Evolutionary conservation across 345 rosid genomes (phyloP), one percentile per base, ranked within the genome.

Genomic region (Triadica sebifera): DNA sequence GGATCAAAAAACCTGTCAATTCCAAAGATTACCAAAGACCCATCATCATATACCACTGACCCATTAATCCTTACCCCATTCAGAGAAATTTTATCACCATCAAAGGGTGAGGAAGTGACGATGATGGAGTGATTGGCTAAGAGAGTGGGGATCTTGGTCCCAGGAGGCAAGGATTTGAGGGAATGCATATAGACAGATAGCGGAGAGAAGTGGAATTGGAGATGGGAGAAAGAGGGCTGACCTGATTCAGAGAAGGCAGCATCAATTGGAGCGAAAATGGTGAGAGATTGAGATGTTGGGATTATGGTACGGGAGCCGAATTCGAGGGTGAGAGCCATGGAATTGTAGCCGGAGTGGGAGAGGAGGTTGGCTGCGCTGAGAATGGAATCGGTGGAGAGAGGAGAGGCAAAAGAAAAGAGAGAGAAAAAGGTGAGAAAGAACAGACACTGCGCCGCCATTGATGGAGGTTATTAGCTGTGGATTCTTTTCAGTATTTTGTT

Each of bases 261-360:
- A n/a, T 85, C 88, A 0, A 75, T 17, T 1, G 88, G 83, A 57
- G 80, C 22, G 71, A 85, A 85, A 45, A 85, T 77, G 67, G 88
- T 85, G 64, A 85, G 84, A 29, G 70, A 75, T 1, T 41, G 56
- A 29, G 79, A 50, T 5, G 12, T 15, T 11, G 80, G 77, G 65
- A 74, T 13, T 11, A 79, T 7, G 58, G 41, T 43, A 50, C 64
- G 67, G 52, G 72, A 56, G 52, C 62, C 82, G 68, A 73, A 75
- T 52, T 82, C 74, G 16, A 82, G 82, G 19, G 75, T 81, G 10
- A 85, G 84, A 12, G 84, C 65, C 86, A 82, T 81, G 0, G 84
- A 71, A 4, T 38, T 17, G 76, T 52, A 62, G 78, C 78, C 77
- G 58, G 84, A 51, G 19, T 74, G 29, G 2, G 74, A 70, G 69